Evolutionary conservation across 371 early-diverging fungal species (phyloP).

Genomic region (Mucor velutinosus): DNA sequence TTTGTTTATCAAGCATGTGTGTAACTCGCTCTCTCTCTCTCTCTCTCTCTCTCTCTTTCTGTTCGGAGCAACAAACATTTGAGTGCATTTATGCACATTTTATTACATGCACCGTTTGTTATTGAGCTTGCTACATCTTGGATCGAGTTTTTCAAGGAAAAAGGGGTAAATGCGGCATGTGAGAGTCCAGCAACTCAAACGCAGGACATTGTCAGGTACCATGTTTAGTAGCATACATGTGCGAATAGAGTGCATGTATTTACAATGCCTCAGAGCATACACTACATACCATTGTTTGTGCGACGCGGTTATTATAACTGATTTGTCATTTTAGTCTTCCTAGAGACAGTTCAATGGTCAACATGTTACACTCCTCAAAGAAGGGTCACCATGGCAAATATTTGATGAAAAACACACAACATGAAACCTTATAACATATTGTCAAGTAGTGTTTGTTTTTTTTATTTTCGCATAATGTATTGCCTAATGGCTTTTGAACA

Average conservation of each 20-base stretch:
- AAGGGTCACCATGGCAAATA: conserved; percentile 3
- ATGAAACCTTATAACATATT: neutral
- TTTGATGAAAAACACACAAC: neutral
- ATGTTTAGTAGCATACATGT: too few species aligned
- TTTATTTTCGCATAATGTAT: neutral
- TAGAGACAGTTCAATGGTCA: neutral
- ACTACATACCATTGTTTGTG: neutral
- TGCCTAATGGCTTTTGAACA: neutral
- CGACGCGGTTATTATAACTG: neutral
- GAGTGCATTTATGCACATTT: neutral
- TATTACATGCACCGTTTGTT: neutral
- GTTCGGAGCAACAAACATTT: neutral
- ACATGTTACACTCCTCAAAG: neutral
- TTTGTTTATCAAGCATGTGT: neutral
- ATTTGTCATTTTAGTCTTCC: neutral
- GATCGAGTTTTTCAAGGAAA: too few species aligned
- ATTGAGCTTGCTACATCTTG: neutral
- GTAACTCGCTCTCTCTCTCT: too few species aligned
- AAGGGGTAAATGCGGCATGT: too few species aligned
- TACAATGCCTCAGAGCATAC: too few species aligned
- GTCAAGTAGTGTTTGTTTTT: neutral
- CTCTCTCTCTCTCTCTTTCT: neutral
- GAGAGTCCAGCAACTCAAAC: too few species aligned
- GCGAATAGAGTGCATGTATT: too few species aligned
- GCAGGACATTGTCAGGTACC: too few species aligned